A percentile compares a stretch with the other conserved stretches of the same genome.
Conservation (phyloP, 1,284 basidiomycete genomes). For the Mycosarcoma maydis region DNA sequence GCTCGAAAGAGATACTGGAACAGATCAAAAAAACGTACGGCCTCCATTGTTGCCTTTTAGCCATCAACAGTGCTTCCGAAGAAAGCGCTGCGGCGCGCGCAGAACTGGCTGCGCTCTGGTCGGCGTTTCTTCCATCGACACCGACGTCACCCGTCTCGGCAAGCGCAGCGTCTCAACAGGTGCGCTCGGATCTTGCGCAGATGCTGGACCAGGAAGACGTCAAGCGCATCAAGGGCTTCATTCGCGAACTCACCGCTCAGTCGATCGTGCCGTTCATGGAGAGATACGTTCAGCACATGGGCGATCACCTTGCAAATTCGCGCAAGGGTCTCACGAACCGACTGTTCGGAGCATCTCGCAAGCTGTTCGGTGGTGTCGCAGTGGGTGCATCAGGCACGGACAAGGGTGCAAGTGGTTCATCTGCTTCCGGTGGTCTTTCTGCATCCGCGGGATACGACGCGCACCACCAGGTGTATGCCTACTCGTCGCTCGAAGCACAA, state of each 20-base stretch:
- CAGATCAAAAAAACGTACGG: conserved; percentile 63
- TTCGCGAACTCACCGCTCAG: conserved; percentile 89
- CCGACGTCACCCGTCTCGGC: conserved; percentile 10
- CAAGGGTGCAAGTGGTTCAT: conserved; percentile 7
- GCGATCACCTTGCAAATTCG: conserved; percentile 86
- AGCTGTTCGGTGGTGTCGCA: conserved; percentile 68
- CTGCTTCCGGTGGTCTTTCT: conserved; percentile 52
- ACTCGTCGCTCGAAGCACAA: conserved; percentile 69
- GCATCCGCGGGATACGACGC: conserved; percentile 30
- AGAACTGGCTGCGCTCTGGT: conserved; percentile 29
- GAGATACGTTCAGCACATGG: conserved; percentile 89
- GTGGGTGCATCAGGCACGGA: conserved; percentile 60
- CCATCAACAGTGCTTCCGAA: conserved; percentile 56
- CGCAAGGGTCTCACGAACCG: conserved; percentile 87
- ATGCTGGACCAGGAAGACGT: conserved; percentile 79
- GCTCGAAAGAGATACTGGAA: conserved; percentile 56
- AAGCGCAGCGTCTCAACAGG: background rate
- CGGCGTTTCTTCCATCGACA: conserved; percentile 2
- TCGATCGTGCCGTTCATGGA: conserved; percentile 97
- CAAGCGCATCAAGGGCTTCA: conserved; percentile 80
- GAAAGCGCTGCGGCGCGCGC: conserved; percentile 22
- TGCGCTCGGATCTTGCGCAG: background rate
- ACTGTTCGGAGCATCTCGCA: conserved; percentile 71
- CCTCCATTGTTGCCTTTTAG: conserved; percentile 61
- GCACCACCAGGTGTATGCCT: conserved; percentile 67